Conservation (phyloP, 108 stramenopile genomes). For the Aurantiochytrium sp. region DNA sequence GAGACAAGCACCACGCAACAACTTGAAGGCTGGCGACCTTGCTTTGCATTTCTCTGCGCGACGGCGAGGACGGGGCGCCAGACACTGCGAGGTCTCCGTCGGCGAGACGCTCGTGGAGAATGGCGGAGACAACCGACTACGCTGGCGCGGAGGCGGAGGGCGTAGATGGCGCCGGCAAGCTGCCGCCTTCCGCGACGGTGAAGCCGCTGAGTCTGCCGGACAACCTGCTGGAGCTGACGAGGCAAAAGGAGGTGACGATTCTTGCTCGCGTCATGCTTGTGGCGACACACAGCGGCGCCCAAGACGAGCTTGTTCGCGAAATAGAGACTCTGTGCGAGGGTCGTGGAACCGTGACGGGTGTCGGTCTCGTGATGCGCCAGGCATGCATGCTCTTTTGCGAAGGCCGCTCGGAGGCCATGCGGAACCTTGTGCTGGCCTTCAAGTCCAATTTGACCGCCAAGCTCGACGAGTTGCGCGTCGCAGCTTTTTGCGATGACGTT, state of each 20-base stretch:
- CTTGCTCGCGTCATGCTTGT: not conserved
- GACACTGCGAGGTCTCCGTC: too few relatives aligned
- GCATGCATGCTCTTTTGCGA: not conserved
- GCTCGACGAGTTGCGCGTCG: not conserved
- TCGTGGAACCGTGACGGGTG: not conserved
- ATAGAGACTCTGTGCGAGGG: not conserved
- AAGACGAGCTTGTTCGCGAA: not conserved
- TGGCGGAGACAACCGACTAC: too few relatives aligned
- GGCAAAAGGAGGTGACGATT: not conserved
- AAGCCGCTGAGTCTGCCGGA: constrained; percentile 13
- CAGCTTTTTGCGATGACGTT: not conserved
- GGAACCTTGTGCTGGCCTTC: not conserved
- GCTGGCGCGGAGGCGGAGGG: not conserved
- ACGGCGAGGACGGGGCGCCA: too few relatives aligned
- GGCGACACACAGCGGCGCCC: not conserved
- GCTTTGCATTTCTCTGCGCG: too few relatives aligned
- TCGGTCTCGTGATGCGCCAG: not conserved
- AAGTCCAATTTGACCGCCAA: not conserved
- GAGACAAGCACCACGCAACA: too few relatives aligned
- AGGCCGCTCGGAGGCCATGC: not conserved
- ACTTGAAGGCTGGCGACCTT: too few relatives aligned
- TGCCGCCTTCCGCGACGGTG: not conserved
- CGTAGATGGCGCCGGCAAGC: not conserved
- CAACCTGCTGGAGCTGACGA: not conserved
- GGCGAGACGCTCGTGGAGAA: too few relatives aligned